Base-by-base conservation (phyloP, 1,139 yeast species). In the Meyerozyma guilliermondii region DNA sequence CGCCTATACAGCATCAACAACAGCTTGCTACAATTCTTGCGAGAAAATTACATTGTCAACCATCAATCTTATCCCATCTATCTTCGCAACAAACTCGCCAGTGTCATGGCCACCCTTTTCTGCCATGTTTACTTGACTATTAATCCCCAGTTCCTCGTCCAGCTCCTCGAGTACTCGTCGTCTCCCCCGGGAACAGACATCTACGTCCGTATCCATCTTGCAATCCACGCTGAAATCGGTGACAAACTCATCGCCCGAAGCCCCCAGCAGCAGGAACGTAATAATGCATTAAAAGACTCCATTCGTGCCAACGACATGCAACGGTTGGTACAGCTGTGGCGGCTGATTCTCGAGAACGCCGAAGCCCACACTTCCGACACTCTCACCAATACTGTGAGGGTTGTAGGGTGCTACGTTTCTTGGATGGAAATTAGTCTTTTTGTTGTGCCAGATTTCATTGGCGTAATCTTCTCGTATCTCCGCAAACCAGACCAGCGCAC, bases 391-490 rank as follows among this genome's bases (percentile, higher is more conserved):
- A 68, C 82, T n/a, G 71, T 88, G 44, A 71, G 73, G 43, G 81
- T 82, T 44, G 78, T 92, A 43, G 98, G 97, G 7, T 81, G 81
- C 18, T 94, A 87, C 74, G 87, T 89, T 24, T 83, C 91, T 26
- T 94, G 99, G 99, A 88, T 92, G 63, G 98, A 94, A 56, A 87
- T 92, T 48, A 73, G 82, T 26, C 68, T 92, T 48, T 83, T 94
- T 46, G 78, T 91, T 29, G 80, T 81, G 41, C 77, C 82, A 17
- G 78, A 79, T 36, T 84, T 80, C 54, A 73, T 89, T 52, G 70
- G 73, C 40, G 61, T 79, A 40, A 75, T 94, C 37, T 81, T 83
- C 52, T 79, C 76, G 45, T 83, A 78, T 55, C 71, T 91, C 50
- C 76, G 73, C 35, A 67, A 65, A 46, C 51, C 56, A 18, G 56